These are phyloP conservation scores for Lipomyces mesembrius DNA, from an alignment of 805 yeast genomes.

Conservation along the genomic window DNA sequence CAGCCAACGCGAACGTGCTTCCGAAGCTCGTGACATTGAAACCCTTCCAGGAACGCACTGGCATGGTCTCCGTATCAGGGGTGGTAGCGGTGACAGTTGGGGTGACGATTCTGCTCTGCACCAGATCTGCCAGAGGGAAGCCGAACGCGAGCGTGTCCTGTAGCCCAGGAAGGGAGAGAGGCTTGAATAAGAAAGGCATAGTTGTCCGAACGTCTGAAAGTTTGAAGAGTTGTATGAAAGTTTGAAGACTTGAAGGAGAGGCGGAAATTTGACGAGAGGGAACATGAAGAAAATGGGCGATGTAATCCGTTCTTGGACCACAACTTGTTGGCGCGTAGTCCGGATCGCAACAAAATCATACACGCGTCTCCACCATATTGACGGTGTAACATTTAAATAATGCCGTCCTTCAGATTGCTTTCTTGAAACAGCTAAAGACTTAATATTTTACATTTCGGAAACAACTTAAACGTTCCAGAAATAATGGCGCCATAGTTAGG, in stretches of 20 bases:
- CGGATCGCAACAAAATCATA: too few species aligned
- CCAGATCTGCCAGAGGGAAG: neutral
- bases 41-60: neutral
- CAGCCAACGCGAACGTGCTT: neutral
- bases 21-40: neutral
- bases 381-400: too few species aligned
- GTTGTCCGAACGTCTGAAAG: neutral
- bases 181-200: neutral
- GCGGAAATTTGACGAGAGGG: neutral
- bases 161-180: neutral
- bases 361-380: too few species aligned
- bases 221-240: neutral
- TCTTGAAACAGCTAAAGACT: too few species aligned
- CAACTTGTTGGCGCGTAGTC: too few species aligned
- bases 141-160: neutral
- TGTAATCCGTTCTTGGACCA: too few species aligned
- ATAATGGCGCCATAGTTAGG: too few species aligned
- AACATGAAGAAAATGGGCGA: neutral
- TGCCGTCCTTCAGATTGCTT: too few species aligned
- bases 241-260: neutral
- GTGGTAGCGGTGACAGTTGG: neutral
- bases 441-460: too few species aligned
- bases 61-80: neutral
- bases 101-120: neutral
- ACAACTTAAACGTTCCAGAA: too few species aligned